phyloP scores from a whole-genome alignment of 208 protist species.

The Leishmania martiniquensis region DNA sequence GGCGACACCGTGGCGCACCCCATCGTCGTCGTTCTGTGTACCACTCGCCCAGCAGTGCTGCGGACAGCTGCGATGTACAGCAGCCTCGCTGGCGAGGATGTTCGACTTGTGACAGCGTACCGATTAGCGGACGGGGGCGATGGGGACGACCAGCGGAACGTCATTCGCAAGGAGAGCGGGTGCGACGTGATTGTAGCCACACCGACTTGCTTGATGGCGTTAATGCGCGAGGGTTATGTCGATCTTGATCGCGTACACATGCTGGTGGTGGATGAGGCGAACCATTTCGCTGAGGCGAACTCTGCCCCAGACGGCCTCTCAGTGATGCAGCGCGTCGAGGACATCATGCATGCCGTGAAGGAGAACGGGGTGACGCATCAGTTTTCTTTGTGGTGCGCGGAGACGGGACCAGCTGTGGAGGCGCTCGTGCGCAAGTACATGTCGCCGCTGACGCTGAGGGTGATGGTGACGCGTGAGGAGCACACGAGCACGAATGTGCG shows the following conservation, averaged over 20 bases:
- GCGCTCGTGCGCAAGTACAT: constrained; percentile 76
- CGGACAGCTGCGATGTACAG: constrained; percentile 96
- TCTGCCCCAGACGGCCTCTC: constrained; percentile 24
- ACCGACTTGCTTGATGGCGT: constrained; percentile 65
- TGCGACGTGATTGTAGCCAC: constrained; percentile 94
- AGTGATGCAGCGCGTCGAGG: constrained; percentile 70
- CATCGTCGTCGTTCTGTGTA: constrained; percentile 96
- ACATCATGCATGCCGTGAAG: constrained; percentile 76
- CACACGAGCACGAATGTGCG: constrained; percentile 57
- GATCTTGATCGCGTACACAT: constrained; percentile 77
- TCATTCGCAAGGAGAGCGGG: constrained; percentile 62
- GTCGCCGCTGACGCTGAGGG: constrained; percentile 56
- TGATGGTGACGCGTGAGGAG: constrained; percentile 72
- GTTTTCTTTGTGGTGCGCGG: constrained; percentile 94
- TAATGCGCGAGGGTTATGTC: constrained; percentile 54
- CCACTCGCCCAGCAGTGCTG: constrained; percentile 95
- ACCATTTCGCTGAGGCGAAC: constrained; percentile 94
- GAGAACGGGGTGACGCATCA: constrained; percentile 74
- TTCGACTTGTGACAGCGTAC: constrained; percentile 55
- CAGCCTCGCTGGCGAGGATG: constrained; percentile 50
- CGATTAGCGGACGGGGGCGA: constrained; percentile 16
- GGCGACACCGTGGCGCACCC: constrained; percentile 37
- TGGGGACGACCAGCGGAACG: constrained; percentile 81
- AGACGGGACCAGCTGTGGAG: constrained; percentile 57
- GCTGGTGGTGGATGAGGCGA: constrained; percentile 95